A percentile compares a stretch with the other conserved stretches of the same genome.
phyloP scores from a whole-genome alignment of 169 alveolate genomes.

The Plasmodium fragile region DNA sequence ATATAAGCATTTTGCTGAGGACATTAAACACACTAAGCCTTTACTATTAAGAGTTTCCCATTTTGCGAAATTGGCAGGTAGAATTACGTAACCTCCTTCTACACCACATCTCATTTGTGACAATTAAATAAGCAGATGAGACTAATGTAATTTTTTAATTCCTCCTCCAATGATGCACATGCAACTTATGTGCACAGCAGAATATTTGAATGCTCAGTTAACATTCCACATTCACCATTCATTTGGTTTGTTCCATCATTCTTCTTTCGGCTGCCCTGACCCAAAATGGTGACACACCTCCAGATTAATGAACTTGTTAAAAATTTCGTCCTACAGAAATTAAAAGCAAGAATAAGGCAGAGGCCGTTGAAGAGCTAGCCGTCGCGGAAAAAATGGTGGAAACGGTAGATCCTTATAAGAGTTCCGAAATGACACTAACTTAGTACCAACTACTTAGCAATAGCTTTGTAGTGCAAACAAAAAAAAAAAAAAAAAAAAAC shows the following conservation, averaged over 20 bases:
- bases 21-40: constrained; percentile 26
- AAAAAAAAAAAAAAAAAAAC: constrained; percentile 3
- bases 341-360: constrained; percentile 38
- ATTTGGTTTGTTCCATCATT: background rate
- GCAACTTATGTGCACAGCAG: background rate
- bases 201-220: background rate
- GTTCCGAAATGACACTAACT: background rate
- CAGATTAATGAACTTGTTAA: background rate
- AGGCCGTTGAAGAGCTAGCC: constrained; percentile 30
- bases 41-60: constrained; percentile 45
- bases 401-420: background rate
- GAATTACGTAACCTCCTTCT: background rate
- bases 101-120: background rate
- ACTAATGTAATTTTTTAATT: background rate
- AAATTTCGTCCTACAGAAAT: constrained; percentile 14
- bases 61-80: constrained; percentile 49
- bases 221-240: background rate
- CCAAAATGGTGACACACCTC: background rate
- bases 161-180: background rate
- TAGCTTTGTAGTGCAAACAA: background rate
- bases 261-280: background rate
- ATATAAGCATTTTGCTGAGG: constrained; percentile 23
- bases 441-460: background rate
- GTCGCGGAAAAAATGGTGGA: constrained; percentile 21
- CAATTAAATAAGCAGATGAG: background rate